Percentiles rank a stretch among this genome's conserved stretches.
Conservation (phyloP, 371 early-diverging fungal species). For the Mortierella sp. region DNA sequence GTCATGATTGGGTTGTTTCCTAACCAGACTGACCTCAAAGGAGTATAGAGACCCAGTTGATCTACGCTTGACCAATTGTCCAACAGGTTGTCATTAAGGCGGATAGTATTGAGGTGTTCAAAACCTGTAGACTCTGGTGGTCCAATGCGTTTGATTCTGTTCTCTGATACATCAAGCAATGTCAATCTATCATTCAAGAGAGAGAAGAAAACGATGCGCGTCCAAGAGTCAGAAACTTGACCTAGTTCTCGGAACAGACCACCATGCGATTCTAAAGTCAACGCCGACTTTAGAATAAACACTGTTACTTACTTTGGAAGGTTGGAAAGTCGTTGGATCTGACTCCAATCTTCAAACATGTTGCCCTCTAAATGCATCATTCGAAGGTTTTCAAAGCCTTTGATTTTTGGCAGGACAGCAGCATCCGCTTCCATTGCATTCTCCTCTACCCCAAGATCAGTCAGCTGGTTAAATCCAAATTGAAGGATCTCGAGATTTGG, state of each 20-base stretch:
- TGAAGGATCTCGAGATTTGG: conserved; percentile 72
- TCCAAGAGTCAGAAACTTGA: no score
- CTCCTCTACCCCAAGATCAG: conserved; percentile 34
- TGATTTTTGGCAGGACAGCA: conserved; percentile 19
- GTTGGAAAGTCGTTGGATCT: conserved; percentile 58
- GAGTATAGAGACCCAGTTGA: conserved; percentile 22
- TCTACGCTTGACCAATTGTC: conserved; percentile 39
- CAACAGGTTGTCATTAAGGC: conserved; percentile 28
- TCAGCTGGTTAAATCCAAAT: conserved; percentile 68
- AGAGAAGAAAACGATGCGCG: no score
- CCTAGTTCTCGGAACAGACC: no score
- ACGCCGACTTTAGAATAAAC: neutral
- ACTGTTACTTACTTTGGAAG: conserved; percentile 58
- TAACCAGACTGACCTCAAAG: conserved; percentile 29
- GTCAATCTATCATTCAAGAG: no score
- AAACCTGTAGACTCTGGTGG: conserved; percentile 35
- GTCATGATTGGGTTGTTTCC: conserved; percentile 25
- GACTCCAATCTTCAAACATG: conserved; percentile 63
- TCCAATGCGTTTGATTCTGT: conserved; percentile 27
- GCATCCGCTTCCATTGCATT: conserved; percentile 2
- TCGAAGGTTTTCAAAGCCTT: conserved; percentile 60
- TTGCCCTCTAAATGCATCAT: conserved; percentile 78
- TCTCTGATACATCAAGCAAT: conserved; percentile 51
- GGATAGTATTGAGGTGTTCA: conserved; percentile 23
- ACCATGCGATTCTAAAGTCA: no score